phyloP scores from a whole-genome alignment of 345 rosid genomes.

The Eutrema japonicum region DNA sequence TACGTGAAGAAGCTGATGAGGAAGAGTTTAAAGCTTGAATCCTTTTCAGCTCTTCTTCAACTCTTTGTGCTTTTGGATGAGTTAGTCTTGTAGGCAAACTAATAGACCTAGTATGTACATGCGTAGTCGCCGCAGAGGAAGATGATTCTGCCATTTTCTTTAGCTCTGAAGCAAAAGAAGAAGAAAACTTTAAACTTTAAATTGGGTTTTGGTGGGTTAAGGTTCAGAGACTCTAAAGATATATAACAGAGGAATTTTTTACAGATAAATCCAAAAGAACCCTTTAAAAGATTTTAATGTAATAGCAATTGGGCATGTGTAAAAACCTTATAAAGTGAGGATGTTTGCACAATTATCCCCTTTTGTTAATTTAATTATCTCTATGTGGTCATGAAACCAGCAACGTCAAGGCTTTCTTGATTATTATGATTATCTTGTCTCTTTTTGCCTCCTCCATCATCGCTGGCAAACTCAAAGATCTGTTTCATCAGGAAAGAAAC shows the following conservation, averaged over 20 bases:
- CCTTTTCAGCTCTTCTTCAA: slow-evolving; percentile 52
- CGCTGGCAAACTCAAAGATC: slow-evolving; percentile 40
- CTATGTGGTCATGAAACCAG: slow-evolving; percentile 33
- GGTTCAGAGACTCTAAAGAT: slow-evolving; percentile 28
- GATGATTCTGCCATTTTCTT: slow-evolving; percentile 31
- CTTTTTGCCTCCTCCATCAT: slow-evolving; percentile 21
- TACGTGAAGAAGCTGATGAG: slow-evolving; percentile 38
- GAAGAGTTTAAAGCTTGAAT: slow-evolving; percentile 45
- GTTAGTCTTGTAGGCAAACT: slow-evolving; percentile 59
- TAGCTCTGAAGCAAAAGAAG: slow-evolving; percentile 24
- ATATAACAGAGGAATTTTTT: slow-evolving; percentile 7
- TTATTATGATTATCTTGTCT: slow-evolving; percentile 39
- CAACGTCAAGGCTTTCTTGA: slow-evolving; percentile 41
- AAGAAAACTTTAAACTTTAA: slow-evolving; percentile 10
- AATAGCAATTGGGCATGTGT: slow-evolving; percentile 38
- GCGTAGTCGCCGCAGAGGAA: slow-evolving; percentile 1
- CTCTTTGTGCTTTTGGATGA: slow-evolving; percentile 50
- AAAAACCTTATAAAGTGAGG: slow-evolving; percentile 22
- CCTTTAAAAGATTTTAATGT: not conserved
- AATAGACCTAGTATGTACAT: slow-evolving; percentile 52
- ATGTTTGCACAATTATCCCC: slow-evolving; percentile 15
- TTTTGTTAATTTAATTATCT: slow-evolving; percentile 25
- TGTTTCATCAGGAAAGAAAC: slow-evolving; percentile 31
- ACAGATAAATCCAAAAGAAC: slow-evolving; percentile 28
- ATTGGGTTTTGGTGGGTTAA: slow-evolving; percentile 25